Base-by-base conservation (phyloP, 768 basidiomycete species). In the Lentinula boryana region DNA sequence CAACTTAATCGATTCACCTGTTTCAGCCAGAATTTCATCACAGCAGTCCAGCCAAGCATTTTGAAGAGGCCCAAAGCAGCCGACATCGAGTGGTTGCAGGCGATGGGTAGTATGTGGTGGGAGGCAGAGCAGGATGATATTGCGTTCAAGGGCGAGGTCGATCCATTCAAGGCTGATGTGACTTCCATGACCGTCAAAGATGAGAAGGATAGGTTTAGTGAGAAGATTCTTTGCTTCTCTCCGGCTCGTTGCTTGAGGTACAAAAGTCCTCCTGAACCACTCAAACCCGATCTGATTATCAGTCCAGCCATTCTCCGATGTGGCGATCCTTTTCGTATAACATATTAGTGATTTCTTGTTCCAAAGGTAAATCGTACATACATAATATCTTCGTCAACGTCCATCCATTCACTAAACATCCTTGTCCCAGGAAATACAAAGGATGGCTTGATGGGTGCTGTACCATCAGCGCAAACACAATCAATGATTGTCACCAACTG, bases 161-260 rank as follows among this genome's bases (percentile, higher is more conserved):
- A n/a, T 63, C 57, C 38, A 77, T 65, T 4, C 63, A n/a, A 0
- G 61, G 32, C 0, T 67, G 70, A 35, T 63, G 63, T 82, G 80
- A 0, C 78, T 81, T 31, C 69, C 70, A 67, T 82, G 80, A 2
- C 79, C 76, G 69, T 81, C 75, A n/a, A 70, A 71, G 31, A 79
- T 72, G 27, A 82, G 74, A 0, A 80, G 60, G 35, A 78, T 74
- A 5, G 64, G 66, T 18, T 70, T 69, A 15, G 65, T 67, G 1
- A 65, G 63, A 1, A 35, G 64, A 33, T 72, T 70, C 4, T 18
- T 8, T 16, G 31, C 27, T 13, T 53, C 32, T 27, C 49, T 51
- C 3, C 60, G 64, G 3, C 64, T 36, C 72, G 68, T 2, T 72
- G 78, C 56, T 80, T 68, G 57, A 23, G 57, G 57, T 27, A 58